Conservation (phyloP, 129 eudicot genomes). For the Lactuca sativa region DNA sequence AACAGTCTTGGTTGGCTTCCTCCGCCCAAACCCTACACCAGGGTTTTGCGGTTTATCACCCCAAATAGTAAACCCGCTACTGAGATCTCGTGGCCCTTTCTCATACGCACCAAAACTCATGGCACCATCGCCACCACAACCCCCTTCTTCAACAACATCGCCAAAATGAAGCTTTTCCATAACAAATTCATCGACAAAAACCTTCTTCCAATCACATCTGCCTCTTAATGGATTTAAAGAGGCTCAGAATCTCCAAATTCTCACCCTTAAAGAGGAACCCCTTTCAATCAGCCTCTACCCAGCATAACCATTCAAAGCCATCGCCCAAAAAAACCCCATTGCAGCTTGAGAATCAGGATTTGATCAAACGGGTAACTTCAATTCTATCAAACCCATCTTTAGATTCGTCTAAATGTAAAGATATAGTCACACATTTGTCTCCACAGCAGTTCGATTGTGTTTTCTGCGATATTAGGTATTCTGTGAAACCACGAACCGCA, state of each 20-base stretch:
- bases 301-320: conserved; percentile 24
- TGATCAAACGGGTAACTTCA: conserved; percentile 51
- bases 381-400: conserved; percentile 55
- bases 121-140: conserved; percentile 29
- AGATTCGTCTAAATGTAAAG: conserved; percentile 47
- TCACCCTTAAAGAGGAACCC: conserved; percentile 40
- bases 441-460: conserved; percentile 61
- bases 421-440: conserved; percentile 47
- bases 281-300: conserved; percentile 30
- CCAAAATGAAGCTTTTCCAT: conserved; percentile 13
- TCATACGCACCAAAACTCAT: conserved; percentile 36
- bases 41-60: conserved; percentile 34
- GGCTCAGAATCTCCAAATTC: conserved; percentile 37
- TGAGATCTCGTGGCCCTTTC: conserved; percentile 46
- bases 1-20: conserved; percentile 15
- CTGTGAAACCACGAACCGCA: conserved; percentile 50
- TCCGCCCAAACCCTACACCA: conserved; percentile 45
- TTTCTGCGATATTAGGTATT: conserved; percentile 40
- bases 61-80: background rate
- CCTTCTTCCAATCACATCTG: conserved; percentile 3
- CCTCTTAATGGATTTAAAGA: conserved; percentile 49
- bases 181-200: conserved; percentile 15
- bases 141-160: conserved; percentile 21
- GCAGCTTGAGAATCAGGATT: conserved; percentile 24
- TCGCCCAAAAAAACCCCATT: conserved; percentile 21